A percentile compares a stretch with the other conserved stretches of the same genome.
Evolutionary conservation across 257 asterid genomes (phyloP).

Genomic region (Orobanche coerulescens): DNA sequence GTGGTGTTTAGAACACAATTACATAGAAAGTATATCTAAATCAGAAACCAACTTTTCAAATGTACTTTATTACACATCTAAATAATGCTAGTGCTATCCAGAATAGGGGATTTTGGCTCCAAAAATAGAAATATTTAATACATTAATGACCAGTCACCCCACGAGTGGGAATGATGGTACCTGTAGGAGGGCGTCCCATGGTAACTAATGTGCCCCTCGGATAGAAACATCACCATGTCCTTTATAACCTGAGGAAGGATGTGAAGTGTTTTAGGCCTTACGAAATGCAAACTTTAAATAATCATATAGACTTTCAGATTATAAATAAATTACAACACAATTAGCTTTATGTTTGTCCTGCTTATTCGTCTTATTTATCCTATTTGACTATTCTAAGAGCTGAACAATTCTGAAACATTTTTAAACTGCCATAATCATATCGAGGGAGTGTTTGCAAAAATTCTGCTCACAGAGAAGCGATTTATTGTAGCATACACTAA

Average conservation of each 20-base stretch:
- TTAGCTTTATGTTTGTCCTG: background rate
- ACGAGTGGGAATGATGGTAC: constrained; percentile 19
- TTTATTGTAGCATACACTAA: background rate
- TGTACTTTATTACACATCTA: constrained; percentile 1
- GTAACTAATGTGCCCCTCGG: background rate
- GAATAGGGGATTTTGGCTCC: background rate
- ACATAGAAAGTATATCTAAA: background rate
- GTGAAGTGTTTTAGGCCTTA: background rate
- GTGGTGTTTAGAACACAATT: background rate
- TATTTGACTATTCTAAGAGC: background rate
- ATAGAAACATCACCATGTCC: background rate
- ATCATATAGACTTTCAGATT: background rate
- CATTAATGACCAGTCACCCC: constrained; percentile 1
- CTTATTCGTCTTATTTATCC: background rate
- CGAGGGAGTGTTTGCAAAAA: background rate
- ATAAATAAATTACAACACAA: background rate
- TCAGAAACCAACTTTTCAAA: background rate
- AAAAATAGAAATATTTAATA: background rate
- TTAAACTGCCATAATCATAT: background rate
- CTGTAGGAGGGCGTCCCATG: background rate
- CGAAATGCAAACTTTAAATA: background rate
- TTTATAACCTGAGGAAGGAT: background rate
- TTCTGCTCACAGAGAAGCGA: background rate
- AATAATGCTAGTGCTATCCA: background rate
- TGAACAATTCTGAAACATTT: background rate